Evolutionary conservation across 139 green algal genomes (phyloP).

Genomic region (Edaphochlamys debaryana): DNA sequence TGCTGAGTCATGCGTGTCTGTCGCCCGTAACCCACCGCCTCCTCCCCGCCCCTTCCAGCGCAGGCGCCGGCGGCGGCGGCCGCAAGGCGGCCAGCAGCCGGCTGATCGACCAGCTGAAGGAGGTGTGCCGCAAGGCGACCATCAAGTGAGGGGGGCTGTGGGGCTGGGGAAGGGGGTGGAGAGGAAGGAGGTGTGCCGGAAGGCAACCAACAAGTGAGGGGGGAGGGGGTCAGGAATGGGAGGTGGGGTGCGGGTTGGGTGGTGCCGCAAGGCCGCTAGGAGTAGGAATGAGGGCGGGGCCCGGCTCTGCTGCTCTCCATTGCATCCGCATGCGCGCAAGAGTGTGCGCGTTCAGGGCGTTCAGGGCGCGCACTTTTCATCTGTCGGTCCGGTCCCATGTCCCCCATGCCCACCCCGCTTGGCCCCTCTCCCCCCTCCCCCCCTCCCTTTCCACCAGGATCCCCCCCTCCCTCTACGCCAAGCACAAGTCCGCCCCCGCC

Average conservation of each 20-base stretch:
- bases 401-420: too few relatives aligned
- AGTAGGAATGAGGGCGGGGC: not conserved
- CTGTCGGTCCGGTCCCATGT: too few relatives aligned
- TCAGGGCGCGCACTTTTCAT: too few relatives aligned
- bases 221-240: too few relatives aligned
- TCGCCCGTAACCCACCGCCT: not conserved
- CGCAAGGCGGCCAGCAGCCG: conserved; percentile 3
- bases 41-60: not conserved
- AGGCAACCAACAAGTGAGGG: not conserved
- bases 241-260: not conserved
- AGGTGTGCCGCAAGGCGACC: conserved; percentile 48
- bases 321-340: too few relatives aligned
- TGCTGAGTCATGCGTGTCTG: too few relatives aligned
- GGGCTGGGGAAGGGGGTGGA: too few relatives aligned
- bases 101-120: conserved; percentile 39
- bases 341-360: too few relatives aligned
- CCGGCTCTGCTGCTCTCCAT: too few relatives aligned
- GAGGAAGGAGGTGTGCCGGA: too few relatives aligned
- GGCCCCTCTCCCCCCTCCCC: not conserved
- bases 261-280: not conserved
- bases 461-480: conserved; percentile 37
- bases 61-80: too few relatives aligned
- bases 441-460: conserved; percentile 42
- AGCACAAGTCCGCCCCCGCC: not conserved
- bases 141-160: conserved; percentile 44